Conservation (phyloP, 2,329 filamentous ascomycete genomes). For the Fusarium lateritium region DNA sequence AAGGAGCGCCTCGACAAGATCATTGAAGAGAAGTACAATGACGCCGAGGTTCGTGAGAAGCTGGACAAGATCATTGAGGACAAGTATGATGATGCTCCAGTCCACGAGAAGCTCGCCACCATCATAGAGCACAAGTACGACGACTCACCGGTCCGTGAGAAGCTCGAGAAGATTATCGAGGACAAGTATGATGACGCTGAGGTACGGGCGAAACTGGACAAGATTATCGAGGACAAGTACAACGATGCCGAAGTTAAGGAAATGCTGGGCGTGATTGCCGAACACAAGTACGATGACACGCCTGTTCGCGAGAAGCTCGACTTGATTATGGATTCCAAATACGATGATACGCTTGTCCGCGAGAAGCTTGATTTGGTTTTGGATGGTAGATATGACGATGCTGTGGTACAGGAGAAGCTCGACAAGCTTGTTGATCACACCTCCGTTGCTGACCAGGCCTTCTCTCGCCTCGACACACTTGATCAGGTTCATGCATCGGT, state of each 20-base stretch:
- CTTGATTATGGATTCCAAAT: slow-evolving; percentile 54
- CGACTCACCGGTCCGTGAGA: slow-evolving; percentile 44
- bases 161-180: slow-evolving; percentile 52
- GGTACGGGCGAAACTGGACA: slow-evolving; percentile 46
- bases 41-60: slow-evolving; percentile 54
- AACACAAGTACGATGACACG: slow-evolving; percentile 51
- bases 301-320: slow-evolving; percentile 58
- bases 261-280: slow-evolving; percentile 42
- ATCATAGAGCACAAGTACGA: slow-evolving; percentile 52
- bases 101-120: slow-evolving; percentile 66
- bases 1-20: slow-evolving; percentile 51
- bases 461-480: slow-evolving; percentile 83
- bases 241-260: slow-evolving; percentile 51
- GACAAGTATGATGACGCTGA: slow-evolving; percentile 52
- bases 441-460: slow-evolving; percentile 76
- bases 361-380: slow-evolving; percentile 51
- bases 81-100: slow-evolving; percentile 67
- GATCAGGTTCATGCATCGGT: slow-evolving; percentile 93
- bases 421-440: slow-evolving; percentile 72
- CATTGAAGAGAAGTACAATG: slow-evolving; percentile 72
- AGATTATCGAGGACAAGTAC: slow-evolving; percentile 48
- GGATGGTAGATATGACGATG: slow-evolving; percentile 65
- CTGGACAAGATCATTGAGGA: slow-evolving; percentile 69
- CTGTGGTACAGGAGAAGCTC: slow-evolving; percentile 56
- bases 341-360: slow-evolving; percentile 52